phyloP scores from a whole-genome alignment of 192 early-diverging fungal genomes.

The Dissophora globulifera region DNA sequence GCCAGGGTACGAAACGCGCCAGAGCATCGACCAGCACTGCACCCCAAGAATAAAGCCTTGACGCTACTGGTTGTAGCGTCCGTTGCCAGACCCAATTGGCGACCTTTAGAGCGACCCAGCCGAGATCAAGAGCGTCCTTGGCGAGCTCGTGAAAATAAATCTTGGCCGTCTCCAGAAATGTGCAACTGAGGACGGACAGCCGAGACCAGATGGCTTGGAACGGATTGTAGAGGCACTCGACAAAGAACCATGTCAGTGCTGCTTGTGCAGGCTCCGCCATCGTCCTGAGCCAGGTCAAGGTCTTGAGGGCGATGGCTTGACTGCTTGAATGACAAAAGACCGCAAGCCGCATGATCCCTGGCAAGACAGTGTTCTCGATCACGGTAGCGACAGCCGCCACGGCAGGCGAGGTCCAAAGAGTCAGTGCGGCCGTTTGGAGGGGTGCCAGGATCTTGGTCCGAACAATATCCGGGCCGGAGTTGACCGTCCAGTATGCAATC shows the following conservation, averaged over 20 bases:
- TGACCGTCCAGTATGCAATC: slow-evolving; percentile 17
- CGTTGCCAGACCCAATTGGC: slow-evolving; percentile 29
- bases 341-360: neutral
- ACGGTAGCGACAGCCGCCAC: neutral
- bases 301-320: neutral
- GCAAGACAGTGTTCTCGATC: slow-evolving; percentile 16
- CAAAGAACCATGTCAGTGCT: slow-evolving; percentile 23
- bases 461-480: slow-evolving; percentile 33
- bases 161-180: slow-evolving; percentile 38
- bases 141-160: slow-evolving; percentile 34
- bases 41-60: neutral
- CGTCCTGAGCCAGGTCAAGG: neutral
- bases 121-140: slow-evolving; percentile 41
- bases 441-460: slow-evolving; percentile 6
- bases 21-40: neutral
- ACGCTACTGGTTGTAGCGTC: slow-evolving; percentile 8
- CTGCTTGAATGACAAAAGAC: neutral
- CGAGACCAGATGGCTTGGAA: slow-evolving; percentile 18
- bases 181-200: slow-evolving; percentile 5
- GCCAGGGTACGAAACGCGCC: slow-evolving; percentile 25
- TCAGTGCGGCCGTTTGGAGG: neutral
- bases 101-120: slow-evolving; percentile 3
- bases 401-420: slow-evolving; percentile 15
- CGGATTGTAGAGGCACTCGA: slow-evolving; percentile 40
- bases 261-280: slow-evolving; percentile 13